Evolutionary conservation across 495 filamentous ascomycete genomes (phyloP).

Genomic region (Tuber brumale): DNA sequence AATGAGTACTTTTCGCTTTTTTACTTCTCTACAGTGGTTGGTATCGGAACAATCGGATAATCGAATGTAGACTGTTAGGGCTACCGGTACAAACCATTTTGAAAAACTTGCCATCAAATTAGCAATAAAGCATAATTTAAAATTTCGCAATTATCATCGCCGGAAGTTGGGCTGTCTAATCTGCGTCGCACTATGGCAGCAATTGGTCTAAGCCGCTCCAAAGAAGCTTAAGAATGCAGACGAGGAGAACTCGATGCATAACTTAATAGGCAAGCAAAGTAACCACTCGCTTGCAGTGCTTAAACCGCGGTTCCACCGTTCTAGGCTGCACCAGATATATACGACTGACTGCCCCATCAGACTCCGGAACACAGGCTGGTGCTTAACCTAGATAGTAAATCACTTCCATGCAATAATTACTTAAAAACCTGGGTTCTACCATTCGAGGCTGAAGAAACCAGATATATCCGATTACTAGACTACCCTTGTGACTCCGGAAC

Average conservation of each 20-base stretch:
- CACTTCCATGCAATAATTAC: too few relatives aligned
- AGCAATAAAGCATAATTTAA: not conserved
- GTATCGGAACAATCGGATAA: not conserved
- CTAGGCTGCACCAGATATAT: too few relatives aligned
- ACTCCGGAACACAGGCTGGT: too few relatives aligned
- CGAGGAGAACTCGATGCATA: too few relatives aligned
- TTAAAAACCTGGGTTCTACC: not conserved
- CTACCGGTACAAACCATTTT: not conserved
- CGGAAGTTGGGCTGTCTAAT: not conserved
- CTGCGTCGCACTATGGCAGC: not conserved
- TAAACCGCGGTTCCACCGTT: too few relatives aligned
- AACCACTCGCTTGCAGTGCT: too few relatives aligned
- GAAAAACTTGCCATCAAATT: not conserved
- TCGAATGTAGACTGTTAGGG: not conserved
- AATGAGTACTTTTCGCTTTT: not conserved
- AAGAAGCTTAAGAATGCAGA: too few relatives aligned
- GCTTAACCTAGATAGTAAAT: too few relatives aligned
- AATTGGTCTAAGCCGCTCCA: not conserved
- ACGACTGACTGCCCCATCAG: too few relatives aligned
- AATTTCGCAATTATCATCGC: not conserved
- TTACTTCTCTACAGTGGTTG: not conserved
- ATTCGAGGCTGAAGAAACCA: not conserved
- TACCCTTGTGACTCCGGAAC: too few relatives aligned
- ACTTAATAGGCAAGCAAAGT: too few relatives aligned
- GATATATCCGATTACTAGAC: too few relatives aligned